These are phyloP conservation scores for Cylindrotheca closterium DNA, from an alignment of 108 stramenopile species.

Conservation along the genomic window DNA sequence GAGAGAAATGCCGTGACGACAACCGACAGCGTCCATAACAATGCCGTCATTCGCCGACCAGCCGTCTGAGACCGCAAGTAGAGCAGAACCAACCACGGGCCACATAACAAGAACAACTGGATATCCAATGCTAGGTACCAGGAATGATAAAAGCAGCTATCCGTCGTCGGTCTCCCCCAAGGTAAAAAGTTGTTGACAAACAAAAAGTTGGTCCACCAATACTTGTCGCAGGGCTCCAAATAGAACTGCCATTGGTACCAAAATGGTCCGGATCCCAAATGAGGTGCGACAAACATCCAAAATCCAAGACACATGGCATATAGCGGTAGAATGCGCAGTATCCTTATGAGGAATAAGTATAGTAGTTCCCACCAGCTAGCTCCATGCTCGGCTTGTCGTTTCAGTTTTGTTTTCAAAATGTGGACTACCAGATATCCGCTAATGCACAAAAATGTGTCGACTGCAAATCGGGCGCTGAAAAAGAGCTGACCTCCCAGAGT, in stretches of 20 bases:
- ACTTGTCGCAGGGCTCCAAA: conserved; percentile 39
- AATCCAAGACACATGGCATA: conserved; percentile 43
- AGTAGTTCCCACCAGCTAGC: neutral
- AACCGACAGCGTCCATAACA: conserved; percentile 24
- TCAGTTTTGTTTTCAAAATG: conserved; percentile 33
- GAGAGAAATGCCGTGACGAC: conserved; percentile 25
- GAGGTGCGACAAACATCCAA: conserved; percentile 47
- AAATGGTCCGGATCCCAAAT: conserved; percentile 51
- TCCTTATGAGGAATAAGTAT: conserved; percentile 22
- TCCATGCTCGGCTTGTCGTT: no score
- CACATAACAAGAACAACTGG: conserved; percentile 43
- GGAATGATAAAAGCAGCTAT: conserved; percentile 60
- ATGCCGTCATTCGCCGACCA: conserved; percentile 3
- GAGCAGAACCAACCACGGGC: conserved; percentile 30
- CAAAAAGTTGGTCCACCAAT: conserved; percentile 51
- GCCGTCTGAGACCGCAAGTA: conserved; percentile 3
- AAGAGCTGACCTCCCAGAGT: conserved; percentile 45
- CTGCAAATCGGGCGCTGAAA: conserved; percentile 50
- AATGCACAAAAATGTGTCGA: conserved; percentile 58
- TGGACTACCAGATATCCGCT: conserved; percentile 51
- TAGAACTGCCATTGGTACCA: conserved; percentile 60
- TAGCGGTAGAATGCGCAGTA: conserved; percentile 46
- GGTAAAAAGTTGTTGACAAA: conserved; percentile 65
- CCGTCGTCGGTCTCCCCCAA: conserved; percentile 34
- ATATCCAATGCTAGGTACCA: conserved; percentile 72